phyloP scores from a whole-genome alignment of 257 asterid genomes.

The Jaltomata sinuosa region DNA sequence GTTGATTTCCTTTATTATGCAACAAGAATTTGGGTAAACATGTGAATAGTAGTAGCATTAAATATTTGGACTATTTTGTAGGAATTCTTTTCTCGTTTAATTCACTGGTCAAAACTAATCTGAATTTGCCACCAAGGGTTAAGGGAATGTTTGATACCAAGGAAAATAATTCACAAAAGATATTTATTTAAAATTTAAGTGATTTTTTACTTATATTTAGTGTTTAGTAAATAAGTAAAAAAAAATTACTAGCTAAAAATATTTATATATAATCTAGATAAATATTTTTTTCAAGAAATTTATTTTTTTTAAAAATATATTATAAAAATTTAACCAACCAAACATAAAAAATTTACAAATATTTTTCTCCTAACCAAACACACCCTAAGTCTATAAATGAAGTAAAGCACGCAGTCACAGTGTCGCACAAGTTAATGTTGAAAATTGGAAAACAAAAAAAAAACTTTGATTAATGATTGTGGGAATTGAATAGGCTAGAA shows the following conservation, averaged over 20 bases:
- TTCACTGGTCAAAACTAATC: background rate
- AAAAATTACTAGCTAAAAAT: too few relatives aligned
- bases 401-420: background rate
- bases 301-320: too few relatives aligned
- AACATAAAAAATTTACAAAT: too few relatives aligned
- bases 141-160: too few relatives aligned
- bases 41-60: background rate
- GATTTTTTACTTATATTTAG: too few relatives aligned
- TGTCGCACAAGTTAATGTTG: background rate
- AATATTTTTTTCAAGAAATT: too few relatives aligned
- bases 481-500: background rate
- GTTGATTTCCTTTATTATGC: background rate
- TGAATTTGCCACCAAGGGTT: background rate
- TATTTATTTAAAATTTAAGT: too few relatives aligned
- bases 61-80: background rate
- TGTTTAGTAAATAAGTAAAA: too few relatives aligned
- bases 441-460: background rate
- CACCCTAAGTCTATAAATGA: background rate
- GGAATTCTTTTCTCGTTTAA: background rate
- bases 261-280: too few relatives aligned
- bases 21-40: background rate
- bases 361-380: background rate
- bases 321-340: too few relatives aligned
- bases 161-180: too few relatives aligned
- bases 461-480: background rate